phyloP scores from a whole-genome alignment of 1,284 basidiomycete species.

The Polyporus tsugae region DNA sequence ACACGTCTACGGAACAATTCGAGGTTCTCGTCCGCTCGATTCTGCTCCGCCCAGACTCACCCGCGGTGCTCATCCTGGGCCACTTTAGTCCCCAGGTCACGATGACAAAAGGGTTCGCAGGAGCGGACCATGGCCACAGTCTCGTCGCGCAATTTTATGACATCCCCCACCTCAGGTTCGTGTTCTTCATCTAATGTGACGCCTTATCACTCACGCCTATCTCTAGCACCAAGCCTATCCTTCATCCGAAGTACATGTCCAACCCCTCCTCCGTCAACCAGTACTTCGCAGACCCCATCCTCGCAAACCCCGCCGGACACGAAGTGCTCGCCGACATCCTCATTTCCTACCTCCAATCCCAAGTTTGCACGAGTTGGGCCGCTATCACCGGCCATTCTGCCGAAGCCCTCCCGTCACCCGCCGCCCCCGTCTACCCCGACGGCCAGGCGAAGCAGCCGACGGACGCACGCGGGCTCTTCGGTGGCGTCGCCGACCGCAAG shows the following conservation, averaged over 20 bases:
- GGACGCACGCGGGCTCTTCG: slow-evolving; percentile 69
- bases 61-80: slow-evolving; percentile 90
- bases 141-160: slow-evolving; percentile 96
- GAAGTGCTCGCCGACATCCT: slow-evolving; percentile 87
- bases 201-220: not conserved
- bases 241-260: slow-evolving; percentile 85
- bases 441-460: slow-evolving; percentile 46
- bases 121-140: slow-evolving; percentile 88
- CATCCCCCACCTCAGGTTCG: slow-evolving; percentile 84
- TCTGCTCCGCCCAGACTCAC: slow-evolving; percentile 86
- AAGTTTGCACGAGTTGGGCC: slow-evolving; percentile 88
- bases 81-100: slow-evolving; percentile 91
- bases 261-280: slow-evolving; percentile 73
- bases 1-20: slow-evolving; percentile 81
- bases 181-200: not conserved
- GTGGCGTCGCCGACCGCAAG: slow-evolving; percentile 75
- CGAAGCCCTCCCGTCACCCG: slow-evolving; percentile 60
- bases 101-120: slow-evolving; percentile 80
- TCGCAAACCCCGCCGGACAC: slow-evolving; percentile 86
- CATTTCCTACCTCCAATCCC: slow-evolving; percentile 86
- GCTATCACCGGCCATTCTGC: slow-evolving; percentile 73
- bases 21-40: slow-evolving; percentile 92
- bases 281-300: slow-evolving; percentile 84
- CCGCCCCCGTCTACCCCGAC: slow-evolving; percentile 43
- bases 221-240: slow-evolving; percentile 76